Evolutionary conservation across 1,284 basidiomycete species (phyloP).

Genomic region (Ustilago sp.): DNA sequence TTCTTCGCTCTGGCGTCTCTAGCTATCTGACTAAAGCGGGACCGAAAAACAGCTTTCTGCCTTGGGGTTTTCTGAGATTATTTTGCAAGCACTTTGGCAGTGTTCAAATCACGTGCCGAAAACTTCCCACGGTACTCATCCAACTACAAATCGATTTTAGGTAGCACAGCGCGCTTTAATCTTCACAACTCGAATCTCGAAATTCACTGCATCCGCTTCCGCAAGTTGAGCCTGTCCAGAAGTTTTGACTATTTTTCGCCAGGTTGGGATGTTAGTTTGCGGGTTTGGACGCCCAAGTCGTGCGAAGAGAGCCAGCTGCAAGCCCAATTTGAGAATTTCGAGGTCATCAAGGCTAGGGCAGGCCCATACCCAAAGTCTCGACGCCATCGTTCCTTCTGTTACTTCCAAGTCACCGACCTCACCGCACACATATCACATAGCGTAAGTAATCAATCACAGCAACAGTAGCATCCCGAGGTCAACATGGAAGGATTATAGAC

Average conservation of each 20-base stretch:
- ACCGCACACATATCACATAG: slow-evolving; percentile 50
- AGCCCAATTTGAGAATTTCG: background rate
- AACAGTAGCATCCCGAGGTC: slow-evolving; percentile 5
- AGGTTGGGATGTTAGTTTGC: slow-evolving; percentile 28
- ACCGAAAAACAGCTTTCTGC: background rate
- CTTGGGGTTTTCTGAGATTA: background rate
- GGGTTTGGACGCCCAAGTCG: background rate
- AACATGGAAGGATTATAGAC: background rate
- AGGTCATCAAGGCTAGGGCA: background rate
- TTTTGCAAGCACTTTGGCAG: background rate
- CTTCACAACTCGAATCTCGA: background rate
- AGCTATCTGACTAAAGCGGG: background rate
- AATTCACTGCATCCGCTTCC: background rate
- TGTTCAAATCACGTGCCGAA: slow-evolving; percentile 30
- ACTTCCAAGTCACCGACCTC: slow-evolving; percentile 50
- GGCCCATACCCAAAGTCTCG: slow-evolving; percentile 7
- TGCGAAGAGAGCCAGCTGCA: slow-evolving; percentile 2
- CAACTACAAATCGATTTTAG: background rate
- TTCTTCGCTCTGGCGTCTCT: background rate
- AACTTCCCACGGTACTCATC: slow-evolving; percentile 35
- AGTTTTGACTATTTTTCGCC: slow-evolving; percentile 1
- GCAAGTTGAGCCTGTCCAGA: background rate
- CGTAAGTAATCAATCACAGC: slow-evolving; percentile 33
- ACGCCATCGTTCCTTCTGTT: slow-evolving; percentile 16
- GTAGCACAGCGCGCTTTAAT: background rate